Conservation (phyloP, 768 basidiomycete genomes). For the Kwoniella dendrophila region DNA sequence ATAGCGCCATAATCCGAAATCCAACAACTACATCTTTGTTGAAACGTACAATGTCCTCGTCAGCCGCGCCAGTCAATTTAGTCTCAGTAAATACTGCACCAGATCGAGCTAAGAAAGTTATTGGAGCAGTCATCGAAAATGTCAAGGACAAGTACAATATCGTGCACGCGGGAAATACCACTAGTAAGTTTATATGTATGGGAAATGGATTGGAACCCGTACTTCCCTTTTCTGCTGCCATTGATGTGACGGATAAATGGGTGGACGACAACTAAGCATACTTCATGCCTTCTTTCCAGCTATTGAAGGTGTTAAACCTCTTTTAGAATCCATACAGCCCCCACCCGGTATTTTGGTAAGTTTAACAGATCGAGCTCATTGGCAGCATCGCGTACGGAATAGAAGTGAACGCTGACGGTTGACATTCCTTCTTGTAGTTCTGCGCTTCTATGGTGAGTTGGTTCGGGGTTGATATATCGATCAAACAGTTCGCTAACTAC, state of each 20-base stretch:
- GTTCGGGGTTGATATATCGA: no score
- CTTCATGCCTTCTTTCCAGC: no score
- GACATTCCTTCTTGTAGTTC: no score
- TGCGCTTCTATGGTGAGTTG: conserved; percentile 44
- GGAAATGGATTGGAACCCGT: no score
- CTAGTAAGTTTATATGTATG: no score
- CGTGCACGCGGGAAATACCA: conserved; percentile 47
- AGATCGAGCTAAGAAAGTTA: conserved; percentile 49
- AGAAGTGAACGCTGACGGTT: background rate
- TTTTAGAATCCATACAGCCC: conserved; percentile 41
- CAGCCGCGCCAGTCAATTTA: conserved; percentile 36
- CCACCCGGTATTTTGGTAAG: conserved; percentile 46
- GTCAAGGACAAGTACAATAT: conserved; percentile 49
- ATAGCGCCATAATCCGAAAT: no score
- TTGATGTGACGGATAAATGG: no score
- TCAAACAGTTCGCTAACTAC: no score
- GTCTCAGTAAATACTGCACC: conserved; percentile 53
- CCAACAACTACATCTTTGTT: no score
- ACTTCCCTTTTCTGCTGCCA: no score
- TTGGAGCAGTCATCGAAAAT: conserved; percentile 43
- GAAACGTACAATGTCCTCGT: no score
- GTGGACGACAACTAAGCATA: no score
- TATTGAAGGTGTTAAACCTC: conserved; percentile 49
- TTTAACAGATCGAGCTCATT: background rate
- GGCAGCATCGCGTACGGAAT: background rate